Percentiles rank a stretch among this genome's conserved stretches.
Conservation (phyloP, 306 rosid species). For the Prunus salicina region DNA sequence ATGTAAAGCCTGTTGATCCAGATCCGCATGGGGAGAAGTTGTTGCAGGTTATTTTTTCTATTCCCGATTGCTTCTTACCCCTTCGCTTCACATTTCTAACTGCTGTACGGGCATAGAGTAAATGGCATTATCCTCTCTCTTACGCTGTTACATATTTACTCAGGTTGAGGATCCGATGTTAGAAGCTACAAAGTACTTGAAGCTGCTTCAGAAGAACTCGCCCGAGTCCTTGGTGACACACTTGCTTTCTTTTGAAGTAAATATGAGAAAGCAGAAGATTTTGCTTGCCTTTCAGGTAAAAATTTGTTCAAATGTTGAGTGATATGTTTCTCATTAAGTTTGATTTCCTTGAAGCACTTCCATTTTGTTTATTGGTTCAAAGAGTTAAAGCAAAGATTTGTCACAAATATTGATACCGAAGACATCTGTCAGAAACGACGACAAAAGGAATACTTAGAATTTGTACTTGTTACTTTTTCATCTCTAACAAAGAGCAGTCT, state of each 20-base stretch:
- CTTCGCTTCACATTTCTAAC: not conserved
- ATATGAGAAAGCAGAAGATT: slow-evolving; percentile 75
- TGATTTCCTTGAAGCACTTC: not conserved
- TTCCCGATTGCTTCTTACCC: slow-evolving; percentile 1
- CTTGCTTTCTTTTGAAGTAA: slow-evolving; percentile 82
- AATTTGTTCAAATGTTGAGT: slow-evolving; percentile 7
- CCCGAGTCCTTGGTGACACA: slow-evolving; percentile 84
- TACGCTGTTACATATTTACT: not conserved
- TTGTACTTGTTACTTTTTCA: not conserved
- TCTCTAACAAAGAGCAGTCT: not conserved
- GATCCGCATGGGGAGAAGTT: slow-evolving; percentile 93
- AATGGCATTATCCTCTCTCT: slow-evolving; percentile 15
- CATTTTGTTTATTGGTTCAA: slow-evolving; percentile 5
- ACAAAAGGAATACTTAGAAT: not conserved
- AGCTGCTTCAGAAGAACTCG: slow-evolving; percentile 89
- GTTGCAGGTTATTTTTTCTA: slow-evolving; percentile 62
- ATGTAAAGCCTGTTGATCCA: slow-evolving; percentile 84
- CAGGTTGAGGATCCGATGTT: slow-evolving; percentile 84
- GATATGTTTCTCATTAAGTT: not conserved
- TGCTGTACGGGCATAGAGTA: slow-evolving; percentile 2
- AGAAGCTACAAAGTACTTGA: slow-evolving; percentile 93
- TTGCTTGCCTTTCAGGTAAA: slow-evolving; percentile 90
- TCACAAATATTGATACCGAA: not conserved
- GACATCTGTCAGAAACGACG: not conserved
- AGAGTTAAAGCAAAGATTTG: not conserved